Conservation (phyloP, 805 yeast species). For the Kuraishia borneana region DNA sequence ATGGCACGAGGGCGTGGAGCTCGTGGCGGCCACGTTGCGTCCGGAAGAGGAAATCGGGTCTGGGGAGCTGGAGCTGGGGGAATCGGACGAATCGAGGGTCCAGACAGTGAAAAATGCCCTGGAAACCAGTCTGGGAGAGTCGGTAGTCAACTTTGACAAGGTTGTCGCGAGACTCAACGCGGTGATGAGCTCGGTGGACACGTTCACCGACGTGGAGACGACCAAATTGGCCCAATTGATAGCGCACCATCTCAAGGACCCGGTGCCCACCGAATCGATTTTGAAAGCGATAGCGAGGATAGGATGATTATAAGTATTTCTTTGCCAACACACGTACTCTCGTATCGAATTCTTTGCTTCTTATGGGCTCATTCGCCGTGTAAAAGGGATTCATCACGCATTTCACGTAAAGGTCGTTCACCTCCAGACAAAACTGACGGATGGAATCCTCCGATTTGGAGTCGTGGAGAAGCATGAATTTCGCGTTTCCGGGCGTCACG, state of each 20-base stretch:
- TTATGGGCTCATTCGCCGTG: constrained; percentile 60
- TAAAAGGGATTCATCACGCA: constrained; percentile 82
- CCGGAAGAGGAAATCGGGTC: not conserved
- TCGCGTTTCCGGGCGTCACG: constrained; percentile 80
- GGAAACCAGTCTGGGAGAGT: constrained; percentile 1
- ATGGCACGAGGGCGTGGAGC: constrained; percentile 22
- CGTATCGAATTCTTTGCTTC: constrained; percentile 64
- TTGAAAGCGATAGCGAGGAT: constrained; percentile 3
- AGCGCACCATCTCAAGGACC: constrained; percentile 8
- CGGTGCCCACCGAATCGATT: not conserved
- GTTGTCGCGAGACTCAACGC: constrained; percentile 15
- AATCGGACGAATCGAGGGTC: not conserved
- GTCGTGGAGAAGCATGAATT: constrained; percentile 64
- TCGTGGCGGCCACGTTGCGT: not conserved
- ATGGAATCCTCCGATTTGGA: constrained; percentile 59
- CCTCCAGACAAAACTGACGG: constrained; percentile 72
- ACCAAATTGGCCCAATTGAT: constrained; percentile 10
- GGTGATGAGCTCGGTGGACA: constrained; percentile 10
- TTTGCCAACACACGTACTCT: constrained; percentile 62
- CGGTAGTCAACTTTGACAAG: constrained; percentile 27
- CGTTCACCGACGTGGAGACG: constrained; percentile 11
- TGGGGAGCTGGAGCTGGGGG: not conserved
- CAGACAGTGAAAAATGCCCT: not conserved
- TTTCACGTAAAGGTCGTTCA: constrained; percentile 82
- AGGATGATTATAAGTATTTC: constrained; percentile 47